These are phyloP conservation scores for Thinopyrum elongatum DNA, from an alignment of 176 grass and related monocot genomes.

Conservation along the genomic window DNA sequence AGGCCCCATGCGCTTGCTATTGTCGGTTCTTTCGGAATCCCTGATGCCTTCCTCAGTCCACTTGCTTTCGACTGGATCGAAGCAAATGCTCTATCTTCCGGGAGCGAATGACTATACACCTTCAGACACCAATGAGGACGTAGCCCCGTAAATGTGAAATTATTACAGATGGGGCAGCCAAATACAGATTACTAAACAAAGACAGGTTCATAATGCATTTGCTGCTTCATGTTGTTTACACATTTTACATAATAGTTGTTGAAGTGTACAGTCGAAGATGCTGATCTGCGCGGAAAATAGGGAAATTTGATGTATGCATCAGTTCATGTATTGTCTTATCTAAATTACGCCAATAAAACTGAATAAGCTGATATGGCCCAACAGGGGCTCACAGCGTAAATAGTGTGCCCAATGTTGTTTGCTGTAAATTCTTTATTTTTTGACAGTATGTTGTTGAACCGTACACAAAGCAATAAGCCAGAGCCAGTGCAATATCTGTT, in stretches of 20 bases:
- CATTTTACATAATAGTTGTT: constrained; percentile 13
- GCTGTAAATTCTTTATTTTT: background rate
- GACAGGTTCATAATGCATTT: background rate
- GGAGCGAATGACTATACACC: constrained; percentile 45
- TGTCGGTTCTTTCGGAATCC: constrained; percentile 85
- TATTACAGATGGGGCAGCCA: background rate
- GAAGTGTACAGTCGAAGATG: constrained; percentile 7
- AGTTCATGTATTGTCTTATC: background rate
- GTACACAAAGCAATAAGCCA: background rate
- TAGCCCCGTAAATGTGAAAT: background rate
- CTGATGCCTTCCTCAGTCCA: constrained; percentile 89
- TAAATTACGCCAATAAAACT: background rate
- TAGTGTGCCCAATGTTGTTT: background rate
- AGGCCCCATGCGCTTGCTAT: constrained; percentile 82
- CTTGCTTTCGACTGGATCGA: constrained; percentile 98
- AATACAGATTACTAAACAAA: background rate
- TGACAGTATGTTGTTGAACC: background rate
- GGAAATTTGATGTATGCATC: background rate
- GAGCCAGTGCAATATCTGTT: background rate
- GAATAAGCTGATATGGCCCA: constrained; percentile 19
- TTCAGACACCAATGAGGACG: background rate
- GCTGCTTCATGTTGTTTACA: background rate
- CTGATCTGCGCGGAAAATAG: background rate
- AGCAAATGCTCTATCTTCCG: constrained; percentile 65
- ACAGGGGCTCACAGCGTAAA: background rate